Evolutionary conservation across 495 filamentous ascomycete genomes (phyloP), one percentile per base, ranked within the genome.

Genomic region (Aspergillus cristatus): DNA sequence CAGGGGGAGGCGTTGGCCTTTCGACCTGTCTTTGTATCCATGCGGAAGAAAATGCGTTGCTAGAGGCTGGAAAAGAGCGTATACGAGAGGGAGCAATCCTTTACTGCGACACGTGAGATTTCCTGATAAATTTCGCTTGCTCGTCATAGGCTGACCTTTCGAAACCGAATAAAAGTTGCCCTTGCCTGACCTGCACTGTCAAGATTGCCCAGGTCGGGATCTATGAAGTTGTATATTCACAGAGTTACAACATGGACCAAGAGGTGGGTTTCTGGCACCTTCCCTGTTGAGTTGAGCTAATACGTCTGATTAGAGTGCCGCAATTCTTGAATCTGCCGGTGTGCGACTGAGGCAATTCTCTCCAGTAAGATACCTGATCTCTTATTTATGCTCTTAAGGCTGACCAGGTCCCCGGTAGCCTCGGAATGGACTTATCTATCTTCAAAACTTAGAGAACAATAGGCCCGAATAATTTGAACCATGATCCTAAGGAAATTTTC

Each of bases 141-240:
- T 37, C 10, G n/a, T 18, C 16, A 14, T 8, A 26, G n/a, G 28
- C 16, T 39, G 16, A 34, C 28, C 12, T 28, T n/a, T 36, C 14
- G 15, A 18, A 12, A 35, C 16, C 16, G 1, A 17, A 38, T 32
- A 3, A 17, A 41, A 79, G 75, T 13, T 97, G 91, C 50, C 91
- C 91, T 10, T 98, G 91, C 49, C 70, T 97, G 67, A 98, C 91
- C n/a, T 98, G 91, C 57, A 90, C 84, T 45, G 89, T 97, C 63
- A 98, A 98, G 58, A 96, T 98, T 51, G 79, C 83, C 6, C 91
- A 98, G 61, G 86, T 96, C 16, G 91, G 91, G 0, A 94, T 98
- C 20, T 77, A 71, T 15, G 91, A 98, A 66, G 91, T 98, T 17
- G 91, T 98, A 18, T 98, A 93, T 55, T 84, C 76, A 33, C 81